Evolutionary conservation across 2,329 filamentous ascomycete genomes (phyloP), one percentile per base, ranked within the genome.

Genomic region (Xylariaceae sp.): DNA sequence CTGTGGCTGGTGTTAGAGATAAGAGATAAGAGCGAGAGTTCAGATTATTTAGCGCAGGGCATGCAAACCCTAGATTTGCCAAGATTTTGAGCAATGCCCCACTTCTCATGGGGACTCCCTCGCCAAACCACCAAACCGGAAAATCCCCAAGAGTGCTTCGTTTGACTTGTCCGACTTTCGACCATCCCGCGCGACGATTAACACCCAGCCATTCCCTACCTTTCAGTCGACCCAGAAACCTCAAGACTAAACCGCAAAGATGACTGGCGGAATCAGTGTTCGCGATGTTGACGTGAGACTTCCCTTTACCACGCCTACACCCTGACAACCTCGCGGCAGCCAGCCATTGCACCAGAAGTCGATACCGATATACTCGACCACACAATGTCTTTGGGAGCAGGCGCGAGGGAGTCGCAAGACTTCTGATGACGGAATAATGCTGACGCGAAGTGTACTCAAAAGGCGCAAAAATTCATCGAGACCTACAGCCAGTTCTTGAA

Each of bases 401-500:
- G 84, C 78, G 84, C 76, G 84, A 87, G 84, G 83, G 84, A 77
- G 81, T 86, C 83, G 84, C 74, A 84, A 86, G 83, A 86, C 80
- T 81, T 87, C 84, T 81, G 81, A 83, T 77, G 83, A 87, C 84
- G 84, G 84, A 87, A 86, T 85, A 77, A 85, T 71, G 84, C 84
- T 87, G 83, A 87, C 84, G 72, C n/a, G n/a, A n/a, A 70, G 76
- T 77, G 72, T 50, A 52, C 45, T 50, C 53, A 74, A 67, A 79
- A 89, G 86, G 88, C 89, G 78, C 88, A 92, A 77, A 91, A 92
- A 82, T 94, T 94, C 84, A 92, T 94, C 81, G 79, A 82, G 70
- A 83, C 88, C 74, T 95, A 94, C 77, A 83, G 89, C 75, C 87
- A 85, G 73, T 95, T 94, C 86, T 79, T 95, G 85, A 94, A 94